phyloP scores from a whole-genome alignment of 2,329 filamentous ascomycete genomes.

The Pseudogymnoascus sp. region DNA sequence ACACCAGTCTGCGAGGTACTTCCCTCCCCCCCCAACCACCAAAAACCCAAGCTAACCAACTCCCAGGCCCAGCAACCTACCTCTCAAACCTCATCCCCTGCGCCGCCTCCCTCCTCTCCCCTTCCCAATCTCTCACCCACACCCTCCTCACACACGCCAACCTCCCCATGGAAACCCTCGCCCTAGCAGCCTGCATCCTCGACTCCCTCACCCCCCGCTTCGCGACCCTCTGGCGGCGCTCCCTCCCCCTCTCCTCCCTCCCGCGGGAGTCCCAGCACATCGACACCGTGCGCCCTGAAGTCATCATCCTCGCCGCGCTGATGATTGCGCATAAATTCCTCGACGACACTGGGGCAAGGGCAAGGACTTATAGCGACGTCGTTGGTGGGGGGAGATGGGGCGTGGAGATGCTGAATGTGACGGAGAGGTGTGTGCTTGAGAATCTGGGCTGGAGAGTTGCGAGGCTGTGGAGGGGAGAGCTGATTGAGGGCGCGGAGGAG shows the following conservation, averaged over 20 bases:
- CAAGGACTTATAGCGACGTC: slow-evolving; percentile 42
- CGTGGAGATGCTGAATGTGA: slow-evolving; percentile 53
- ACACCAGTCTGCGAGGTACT: slow-evolving; percentile 15
- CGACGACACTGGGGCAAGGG: slow-evolving; percentile 49
- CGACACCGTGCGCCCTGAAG: slow-evolving; percentile 52
- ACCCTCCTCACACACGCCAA: slow-evolving; percentile 49
- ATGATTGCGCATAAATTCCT: slow-evolving; percentile 59
- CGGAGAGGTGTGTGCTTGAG: slow-evolving; percentile 57
- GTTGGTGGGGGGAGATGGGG: slow-evolving; percentile 53
- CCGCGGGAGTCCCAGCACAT: slow-evolving; percentile 38
- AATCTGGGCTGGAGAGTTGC: slow-evolving; percentile 55
- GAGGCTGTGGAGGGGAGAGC: slow-evolving; percentile 48
- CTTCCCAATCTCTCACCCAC: slow-evolving; percentile 53
- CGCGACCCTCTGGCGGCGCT: slow-evolving; percentile 52
- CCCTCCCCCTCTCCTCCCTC: slow-evolving; percentile 40
- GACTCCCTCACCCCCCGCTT: slow-evolving; percentile 57
- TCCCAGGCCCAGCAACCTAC: slow-evolving; percentile 54
- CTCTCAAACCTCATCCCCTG: slow-evolving; percentile 59
- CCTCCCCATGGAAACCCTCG: slow-evolving; percentile 53
- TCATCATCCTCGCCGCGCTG: slow-evolving; percentile 55
- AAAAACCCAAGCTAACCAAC: slow-evolving; percentile 20
- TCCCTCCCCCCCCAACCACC: slow-evolving; percentile 10
- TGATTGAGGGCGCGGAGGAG: slow-evolving; percentile 50
- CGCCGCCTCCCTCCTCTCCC: slow-evolving; percentile 49
- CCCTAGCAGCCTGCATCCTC: slow-evolving; percentile 58